Base-by-base conservation (phyloP, 2,329 filamentous ascomycete species). In the Fusarium concolor region DNA sequence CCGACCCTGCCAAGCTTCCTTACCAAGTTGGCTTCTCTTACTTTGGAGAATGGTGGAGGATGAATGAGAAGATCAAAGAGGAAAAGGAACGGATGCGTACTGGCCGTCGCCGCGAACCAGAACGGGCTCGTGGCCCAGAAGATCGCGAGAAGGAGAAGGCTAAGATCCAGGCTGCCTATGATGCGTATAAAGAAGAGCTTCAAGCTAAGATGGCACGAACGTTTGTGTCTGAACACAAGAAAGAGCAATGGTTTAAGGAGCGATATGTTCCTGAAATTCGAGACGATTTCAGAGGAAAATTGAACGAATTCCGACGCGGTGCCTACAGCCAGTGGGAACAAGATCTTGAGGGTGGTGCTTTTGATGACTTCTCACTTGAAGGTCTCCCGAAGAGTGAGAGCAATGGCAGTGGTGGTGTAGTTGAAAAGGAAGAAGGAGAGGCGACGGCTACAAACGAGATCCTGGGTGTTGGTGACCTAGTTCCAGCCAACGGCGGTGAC, bases 211-310 rank as follows among this genome's bases (percentile, higher is more conserved):
- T 97, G 91, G 94, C 96, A 1, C 90, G 94, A 68, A 85, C 87
- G 2, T 99, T 99, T 77, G 96, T 99, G 41, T 88, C 91, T 49
- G 91, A 94, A 72, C 96, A 99, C 80, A 97, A 97, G 77, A 89
- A 90, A 42, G 96, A 99, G 78, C 95, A 99, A 77, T 99, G 96
- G 96, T 99, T 99, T 82, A 93, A 91, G 72, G 96, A 99, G 80
- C 90, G 93, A 76, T 99, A 99, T 74, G 90, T 96, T 29, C 88
- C 93, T 2, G 93, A 96, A 71, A 89, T 95, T 55, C 86, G 92
- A 52, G 90, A 94, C 69, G 85, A 87, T 3, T 88, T 97, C 74
- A 90, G 91, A 56, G 83, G 84, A 62, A 91, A 93, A 74, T 83
- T 98, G 53, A 91, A 91, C 78, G 91, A 94, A 45, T 94, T 92